Base-by-base conservation (phyloP, 2,329 filamentous ascomycete species). In the Pseudogymnoascus sp. region DNA sequence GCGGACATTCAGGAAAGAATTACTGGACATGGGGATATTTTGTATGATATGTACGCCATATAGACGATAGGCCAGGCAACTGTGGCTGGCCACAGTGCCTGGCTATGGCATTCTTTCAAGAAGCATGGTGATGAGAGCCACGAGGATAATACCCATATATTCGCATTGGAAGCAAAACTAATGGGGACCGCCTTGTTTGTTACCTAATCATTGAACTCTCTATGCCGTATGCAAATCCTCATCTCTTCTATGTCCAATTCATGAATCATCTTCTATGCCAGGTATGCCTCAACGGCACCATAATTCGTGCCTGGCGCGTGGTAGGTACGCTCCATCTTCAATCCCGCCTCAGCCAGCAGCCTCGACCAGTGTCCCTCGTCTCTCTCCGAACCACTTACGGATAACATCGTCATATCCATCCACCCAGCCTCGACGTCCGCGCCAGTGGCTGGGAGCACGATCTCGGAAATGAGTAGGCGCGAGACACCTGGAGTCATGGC, bases 401-500 rank as follows among this genome's bases (percentile, higher is more conserved):
- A 45, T 28, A 67, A 36, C 66, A 67, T 67, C 41, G 28, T 65
- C 21, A 66, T 36, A 41, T 67, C 66, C 39, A 48, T 43, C 64
- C 54, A 64, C 41, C n/a, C 45, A 1, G 60, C 57, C 25, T 64
- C 51, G 1, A 64, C 45, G 25, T 64, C 62, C 10, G 41, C 51
- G 19, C 28, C 13, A 5, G n/a, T 41, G 4, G 31, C 16, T 1
- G 70, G 71, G 4, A 74, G 63, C 16, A 75, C 68, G 3, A 64
- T 67, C 21, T 75, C 73, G 41, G 71, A 68, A 37, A 75, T 70
- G 2, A 75, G 62, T 10, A 74, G 57, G 1, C 63, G 64, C 1
- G 70, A 72, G 34, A 70, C 68, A 0, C 68, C 70, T 1, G 67
- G 69, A 28, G 67, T 71, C 71, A 78, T 73, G 16, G 69, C 71